These are phyloP conservation scores for Inonotus hispidus DNA, from an alignment of 1,284 basidiomycete genomes.

Conservation along the genomic window DNA sequence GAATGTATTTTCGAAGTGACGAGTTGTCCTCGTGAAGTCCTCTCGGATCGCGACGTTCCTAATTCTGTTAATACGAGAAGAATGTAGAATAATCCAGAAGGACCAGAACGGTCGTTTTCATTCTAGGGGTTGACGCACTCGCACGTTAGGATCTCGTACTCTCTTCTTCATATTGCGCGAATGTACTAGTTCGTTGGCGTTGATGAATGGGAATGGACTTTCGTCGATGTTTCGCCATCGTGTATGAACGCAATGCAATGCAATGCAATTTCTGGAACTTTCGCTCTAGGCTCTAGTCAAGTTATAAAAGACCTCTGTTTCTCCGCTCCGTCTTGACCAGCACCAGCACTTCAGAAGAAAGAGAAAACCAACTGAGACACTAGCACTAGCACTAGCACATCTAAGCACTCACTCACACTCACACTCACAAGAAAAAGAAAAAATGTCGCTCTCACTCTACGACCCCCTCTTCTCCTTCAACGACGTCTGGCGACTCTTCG, in stretches of 20 bases:
- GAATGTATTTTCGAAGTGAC: too few relatives aligned
- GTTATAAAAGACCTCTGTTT: background rate
- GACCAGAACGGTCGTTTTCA: background rate
- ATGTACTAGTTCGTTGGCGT: background rate
- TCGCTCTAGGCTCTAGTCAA: background rate
- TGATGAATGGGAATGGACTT: too few relatives aligned
- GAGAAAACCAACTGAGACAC: background rate
- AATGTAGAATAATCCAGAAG: background rate
- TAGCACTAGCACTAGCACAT: background rate
- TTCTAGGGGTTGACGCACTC: background rate
- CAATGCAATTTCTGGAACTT: background rate
- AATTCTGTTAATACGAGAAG: background rate
- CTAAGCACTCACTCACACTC: background rate
- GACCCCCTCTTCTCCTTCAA: constrained; percentile 40
- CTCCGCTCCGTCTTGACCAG: background rate
- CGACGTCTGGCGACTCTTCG: constrained; percentile 45
- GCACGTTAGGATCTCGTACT: background rate
- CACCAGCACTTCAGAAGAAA: too few relatives aligned
- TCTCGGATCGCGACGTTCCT: background rate
- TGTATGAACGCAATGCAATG: too few relatives aligned
- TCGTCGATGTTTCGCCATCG: too few relatives aligned
- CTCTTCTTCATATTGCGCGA: background rate
- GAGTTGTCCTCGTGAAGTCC: background rate
- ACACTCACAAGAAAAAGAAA: background rate
- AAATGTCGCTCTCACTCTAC: constrained; percentile 37